Evolutionary conservation across 2,329 filamentous ascomycete species (phyloP), one percentile per base, ranked within the genome.

Genomic region (Capronia epimyces): DNA sequence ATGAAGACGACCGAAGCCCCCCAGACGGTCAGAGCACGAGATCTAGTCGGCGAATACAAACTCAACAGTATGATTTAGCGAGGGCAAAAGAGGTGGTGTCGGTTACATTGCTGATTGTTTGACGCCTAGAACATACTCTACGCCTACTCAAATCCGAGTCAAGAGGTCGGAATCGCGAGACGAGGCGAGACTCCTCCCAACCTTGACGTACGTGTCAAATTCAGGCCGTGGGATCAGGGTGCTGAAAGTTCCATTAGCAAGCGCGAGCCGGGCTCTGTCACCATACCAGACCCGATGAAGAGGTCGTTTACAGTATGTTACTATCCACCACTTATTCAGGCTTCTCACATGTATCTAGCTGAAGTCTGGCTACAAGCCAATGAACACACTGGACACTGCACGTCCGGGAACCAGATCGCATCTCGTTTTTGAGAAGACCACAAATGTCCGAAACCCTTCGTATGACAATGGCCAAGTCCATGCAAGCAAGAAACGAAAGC

Each of bases 221-320:
- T 31, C 18, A 43, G 22, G 21, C 34, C 45, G 25, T 10, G 15
- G 10, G 8, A 31, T 21, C 25, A 37, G 18, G 10, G 15, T 32
- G 29, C 55, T 57, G 21, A 57, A 18, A 15, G 8, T 18, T 25
- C n/a, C 10, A 15, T 21, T 39, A 57, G 52, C 9, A 49, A 41
- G 22, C 44, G 43, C 25, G 34, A 46, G 12, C 47, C 46, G 13
- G 24, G 45, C 10, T 13, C 50, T 29, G 41, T 42, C 10, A 9
- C 27, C 7, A 46, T 56, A 29, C 36, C 25, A 46, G 54, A 55
- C 44, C 43, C 54, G 8, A 50, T 54, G 51, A 56, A 44, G 41
- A 46, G 34, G 12, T 27, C 32, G 15, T 50, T 49, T 25, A 43
- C 32, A 22, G 56, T 58, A 52, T 37, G 49, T 40, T 34, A 20